Percentiles rank a stretch among this genome's conserved stretches.
These are phyloP conservation scores for Tetrahymena elliotti DNA, from an alignment of 73 alveolate genomes.

Conservation along the genomic window DNA sequence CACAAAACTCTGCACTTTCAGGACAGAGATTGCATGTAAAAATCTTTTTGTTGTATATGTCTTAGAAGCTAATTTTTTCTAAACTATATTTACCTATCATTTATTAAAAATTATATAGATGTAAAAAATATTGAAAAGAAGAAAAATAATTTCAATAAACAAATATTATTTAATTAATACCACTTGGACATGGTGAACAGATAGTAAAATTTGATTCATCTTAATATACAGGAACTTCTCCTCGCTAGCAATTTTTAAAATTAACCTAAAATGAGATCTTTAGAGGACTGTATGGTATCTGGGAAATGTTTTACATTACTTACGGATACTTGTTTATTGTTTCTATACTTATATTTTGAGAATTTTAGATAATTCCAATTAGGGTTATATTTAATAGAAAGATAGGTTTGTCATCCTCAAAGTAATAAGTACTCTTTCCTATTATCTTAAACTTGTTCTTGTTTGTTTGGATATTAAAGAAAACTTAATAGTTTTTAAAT, in stretches of 20 bases:
- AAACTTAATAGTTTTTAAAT: not conserved
- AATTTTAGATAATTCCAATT: not conserved
- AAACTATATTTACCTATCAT: not conserved
- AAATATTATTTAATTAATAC: not conserved
- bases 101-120: not conserved
- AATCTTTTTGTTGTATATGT: not conserved
- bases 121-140: not conserved
- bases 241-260: not conserved
- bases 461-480: not conserved
- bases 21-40: not conserved
- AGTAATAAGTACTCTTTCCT: not conserved
- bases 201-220: not conserved
- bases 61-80: not conserved
- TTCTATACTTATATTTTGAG: not conserved
- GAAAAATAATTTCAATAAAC: not conserved
- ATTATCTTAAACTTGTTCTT: not conserved
- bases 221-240: not conserved
- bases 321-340: not conserved
- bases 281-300: not conserved
- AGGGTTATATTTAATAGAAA: not conserved
- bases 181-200: not conserved
- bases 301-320: not conserved
- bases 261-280: not conserved
- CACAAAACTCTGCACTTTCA: not conserved
- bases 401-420: not conserved